Evolutionary conservation across 805 yeast species (phyloP).

Genomic region (Torulaspora maleeae): DNA sequence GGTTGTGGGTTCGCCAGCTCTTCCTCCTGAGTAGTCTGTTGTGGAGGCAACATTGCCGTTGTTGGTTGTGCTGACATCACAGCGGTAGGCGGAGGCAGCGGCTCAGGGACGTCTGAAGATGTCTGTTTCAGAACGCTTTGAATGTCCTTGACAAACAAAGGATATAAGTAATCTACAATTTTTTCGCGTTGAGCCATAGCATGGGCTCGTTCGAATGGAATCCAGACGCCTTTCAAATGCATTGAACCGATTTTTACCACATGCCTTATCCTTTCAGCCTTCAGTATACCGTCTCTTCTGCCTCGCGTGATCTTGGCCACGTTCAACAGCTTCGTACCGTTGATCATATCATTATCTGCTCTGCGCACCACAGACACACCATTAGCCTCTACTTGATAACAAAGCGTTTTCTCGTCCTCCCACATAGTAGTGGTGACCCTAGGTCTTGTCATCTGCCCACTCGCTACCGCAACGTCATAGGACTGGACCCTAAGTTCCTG

Average conservation of each 20-base stretch:
- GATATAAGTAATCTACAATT: constrained; percentile 60
- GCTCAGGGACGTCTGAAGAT: neutral
- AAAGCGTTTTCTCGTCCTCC: constrained; percentile 83
- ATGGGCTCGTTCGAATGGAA: constrained; percentile 76
- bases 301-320: constrained; percentile 88
- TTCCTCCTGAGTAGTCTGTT: constrained; percentile 7
- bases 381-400: constrained; percentile 81
- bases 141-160: constrained; percentile 70
- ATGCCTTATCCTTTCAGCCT: constrained; percentile 69
- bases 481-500: constrained; percentile 10
- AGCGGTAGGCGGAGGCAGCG: constrained; percentile 1
- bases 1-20: constrained; percentile 10
- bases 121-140: constrained; percentile 42
- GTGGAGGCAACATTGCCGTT: constrained; percentile 7
- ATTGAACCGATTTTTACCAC: constrained; percentile 83
- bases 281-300: constrained; percentile 76
- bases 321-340: constrained; percentile 76
- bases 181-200: constrained; percentile 80
- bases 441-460: constrained; percentile 38
- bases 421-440: constrained; percentile 80
- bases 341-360: constrained; percentile 80
- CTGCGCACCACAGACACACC: constrained; percentile 77
- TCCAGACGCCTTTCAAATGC: constrained; percentile 89
- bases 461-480: constrained; percentile 9
- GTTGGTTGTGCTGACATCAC: constrained; percentile 8